Conservation (phyloP, 345 rosid species). For the Gossypium longicalyx region DNA sequence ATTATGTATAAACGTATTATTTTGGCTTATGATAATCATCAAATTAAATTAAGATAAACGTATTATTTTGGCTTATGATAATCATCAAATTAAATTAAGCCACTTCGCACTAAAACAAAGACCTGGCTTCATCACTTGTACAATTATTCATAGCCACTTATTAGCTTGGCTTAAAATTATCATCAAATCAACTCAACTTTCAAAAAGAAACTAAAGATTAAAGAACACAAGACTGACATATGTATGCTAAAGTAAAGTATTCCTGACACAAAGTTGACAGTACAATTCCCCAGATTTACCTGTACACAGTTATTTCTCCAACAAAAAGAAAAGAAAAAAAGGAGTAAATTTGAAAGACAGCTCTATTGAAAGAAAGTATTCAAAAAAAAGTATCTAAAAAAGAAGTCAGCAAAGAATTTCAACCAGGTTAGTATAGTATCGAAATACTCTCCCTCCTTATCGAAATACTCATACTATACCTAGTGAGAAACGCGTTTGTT, state of each 20-base stretch:
- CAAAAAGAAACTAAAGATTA: conserved; percentile 1
- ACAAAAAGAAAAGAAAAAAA: not conserved
- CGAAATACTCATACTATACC: not conserved
- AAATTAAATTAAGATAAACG: not conserved
- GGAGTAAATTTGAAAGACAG: not conserved
- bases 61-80: not conserved
- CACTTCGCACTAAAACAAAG: not conserved
- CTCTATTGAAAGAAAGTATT: not conserved
- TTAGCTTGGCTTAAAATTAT: conserved; percentile 3
- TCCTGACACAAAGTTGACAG: conserved; percentile 12
- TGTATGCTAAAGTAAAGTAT: not conserved
- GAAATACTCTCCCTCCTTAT: not conserved
- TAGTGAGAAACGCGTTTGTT: not conserved
- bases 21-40: not conserved
- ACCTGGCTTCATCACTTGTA: not conserved
- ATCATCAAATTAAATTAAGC: not conserved
- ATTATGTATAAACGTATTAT: not conserved
- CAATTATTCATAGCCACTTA: not conserved
- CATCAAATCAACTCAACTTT: not conserved
- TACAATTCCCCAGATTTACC: conserved; percentile 10
- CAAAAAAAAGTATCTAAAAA: not conserved
- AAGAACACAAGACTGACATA: not conserved
- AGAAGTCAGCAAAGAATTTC: not conserved
- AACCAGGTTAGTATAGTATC: not conserved
- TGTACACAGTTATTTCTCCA: not conserved